Evolutionary conservation across 2,329 filamentous ascomycete species (phyloP).

Genomic region (Zasmidium angulare): DNA sequence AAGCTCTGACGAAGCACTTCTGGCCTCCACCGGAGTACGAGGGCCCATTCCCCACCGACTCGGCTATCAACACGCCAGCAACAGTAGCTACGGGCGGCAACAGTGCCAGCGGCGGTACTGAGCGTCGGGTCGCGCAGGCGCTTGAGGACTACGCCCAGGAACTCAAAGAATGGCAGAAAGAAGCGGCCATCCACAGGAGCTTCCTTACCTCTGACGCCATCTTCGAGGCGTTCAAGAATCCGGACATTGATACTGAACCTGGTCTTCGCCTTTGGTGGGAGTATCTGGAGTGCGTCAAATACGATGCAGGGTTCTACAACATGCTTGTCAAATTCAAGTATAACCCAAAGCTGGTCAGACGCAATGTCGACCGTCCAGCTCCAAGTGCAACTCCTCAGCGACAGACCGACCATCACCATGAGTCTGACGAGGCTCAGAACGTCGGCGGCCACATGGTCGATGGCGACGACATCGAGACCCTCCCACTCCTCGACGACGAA

Average conservation of each 20-base stretch:
- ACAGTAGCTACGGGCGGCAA: conserved; percentile 10
- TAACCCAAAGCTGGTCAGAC: not conserved
- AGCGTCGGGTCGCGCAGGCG: conserved; percentile 32
- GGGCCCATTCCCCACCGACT: conserved; percentile 33
- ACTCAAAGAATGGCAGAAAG: conserved; percentile 43
- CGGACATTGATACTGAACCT: conserved; percentile 41
- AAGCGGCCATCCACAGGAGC: conserved; percentile 36
- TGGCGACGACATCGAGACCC: not conserved
- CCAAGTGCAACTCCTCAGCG: not conserved
- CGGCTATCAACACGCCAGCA: conserved; percentile 11
- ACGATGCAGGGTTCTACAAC: conserved; percentile 43
- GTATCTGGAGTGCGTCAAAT: conserved; percentile 47
- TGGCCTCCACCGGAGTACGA: conserved; percentile 43
- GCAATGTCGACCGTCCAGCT: not conserved
- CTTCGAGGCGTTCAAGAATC: conserved; percentile 41
- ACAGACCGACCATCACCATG: no score
- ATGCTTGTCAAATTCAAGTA: conserved; percentile 35
- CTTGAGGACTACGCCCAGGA: conserved; percentile 37
- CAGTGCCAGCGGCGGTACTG: conserved; percentile 6
- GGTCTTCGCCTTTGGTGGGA: conserved; percentile 50
- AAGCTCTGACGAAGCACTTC: conserved; percentile 43
- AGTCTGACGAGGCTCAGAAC: not conserved
- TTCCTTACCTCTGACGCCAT: conserved; percentile 40
- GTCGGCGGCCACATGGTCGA: not conserved
- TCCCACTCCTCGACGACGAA: not conserved